Evolutionary conservation across 805 yeast genomes (phyloP), one percentile per base, ranked within the genome.

Genomic region (Wickerhamiella sorbophila): DNA sequence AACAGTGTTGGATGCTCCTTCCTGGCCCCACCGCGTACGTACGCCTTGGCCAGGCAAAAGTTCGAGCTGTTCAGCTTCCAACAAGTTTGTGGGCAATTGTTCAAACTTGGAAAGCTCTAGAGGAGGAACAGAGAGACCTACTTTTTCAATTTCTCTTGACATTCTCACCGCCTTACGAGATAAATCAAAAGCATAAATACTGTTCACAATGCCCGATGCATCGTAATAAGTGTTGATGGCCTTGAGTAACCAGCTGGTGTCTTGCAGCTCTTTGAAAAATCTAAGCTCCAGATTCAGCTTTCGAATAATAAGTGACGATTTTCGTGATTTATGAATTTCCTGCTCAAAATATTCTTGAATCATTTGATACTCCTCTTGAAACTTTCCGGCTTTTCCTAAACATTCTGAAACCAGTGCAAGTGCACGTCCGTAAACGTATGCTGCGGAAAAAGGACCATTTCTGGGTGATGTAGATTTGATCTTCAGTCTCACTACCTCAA

Each of bases 171-270:
- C 48, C 39, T 55, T 56, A 9, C 53, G 49, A n/a, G 46, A 44
- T 14, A 55, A 40, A 17, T 55, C 60, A 4, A 53, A 29, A 8
- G 41, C 38, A 33, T 43, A 46, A 3, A 55, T 44, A 2, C 50
- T 53, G 10, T 40, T 36, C 12, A 49, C 39, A 22, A 47, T 52
- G 5, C 40, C 48, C 14, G 39, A 12, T 3, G 58, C 56, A 33
- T 55, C 58, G 29, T 46, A 48, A 36, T 52, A 56, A 2, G 55
- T 54, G 35, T 52, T 53, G 8, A 56, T 31, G 2, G 55, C 57
- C 3, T 49, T 32, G n/a, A 47, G 40, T 4, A 53, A 43, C 56
- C 54, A 53, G 9, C 45, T 43, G 31, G 42, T 45, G 12, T 52
- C 54, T 24, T 38, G 44, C 6, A 53, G 51, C n/a, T 44, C 45